A percentile compares a stretch with the other conserved stretches of the same genome.
Conservation (phyloP, 257 asterid species). For the Solanum habrochaites region DNA sequence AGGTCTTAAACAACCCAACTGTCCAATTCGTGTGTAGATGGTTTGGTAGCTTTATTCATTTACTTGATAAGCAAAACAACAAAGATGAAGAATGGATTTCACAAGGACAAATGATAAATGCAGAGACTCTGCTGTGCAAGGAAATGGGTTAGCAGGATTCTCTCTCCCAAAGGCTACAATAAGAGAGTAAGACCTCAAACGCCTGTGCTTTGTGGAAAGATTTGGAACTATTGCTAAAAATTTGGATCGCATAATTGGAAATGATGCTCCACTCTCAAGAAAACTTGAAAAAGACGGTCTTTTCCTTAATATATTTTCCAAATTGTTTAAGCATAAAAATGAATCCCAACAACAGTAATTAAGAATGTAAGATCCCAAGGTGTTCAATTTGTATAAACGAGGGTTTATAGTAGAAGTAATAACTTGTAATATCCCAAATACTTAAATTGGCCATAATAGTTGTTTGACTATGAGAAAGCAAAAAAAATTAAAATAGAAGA, state of each 20-base stretch:
- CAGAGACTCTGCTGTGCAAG: background rate
- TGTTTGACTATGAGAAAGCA: background rate
- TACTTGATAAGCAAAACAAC: background rate
- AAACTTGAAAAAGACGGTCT: background rate
- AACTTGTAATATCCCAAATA: background rate
- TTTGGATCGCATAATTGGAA: background rate
- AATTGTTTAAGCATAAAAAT: background rate
- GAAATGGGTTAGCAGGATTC: background rate
- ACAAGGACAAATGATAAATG: background rate
- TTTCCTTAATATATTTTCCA: background rate
- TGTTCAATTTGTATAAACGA: background rate
- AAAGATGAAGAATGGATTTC: background rate
- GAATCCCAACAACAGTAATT: background rate
- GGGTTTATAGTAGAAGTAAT: background rate
- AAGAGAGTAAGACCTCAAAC: background rate
- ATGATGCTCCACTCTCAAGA: background rate
- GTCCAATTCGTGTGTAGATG: background rate
- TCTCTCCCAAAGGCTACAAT: background rate
- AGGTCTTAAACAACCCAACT: background rate
- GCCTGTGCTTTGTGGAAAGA: background rate
- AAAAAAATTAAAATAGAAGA: too few species aligned
- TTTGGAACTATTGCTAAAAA: background rate
- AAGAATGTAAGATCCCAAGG: background rate
- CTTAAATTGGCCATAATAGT: background rate
- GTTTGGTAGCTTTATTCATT: background rate